Conservation (phyloP, 176 grass and related monocot species). For the Oryza glumipatula region DNA sequence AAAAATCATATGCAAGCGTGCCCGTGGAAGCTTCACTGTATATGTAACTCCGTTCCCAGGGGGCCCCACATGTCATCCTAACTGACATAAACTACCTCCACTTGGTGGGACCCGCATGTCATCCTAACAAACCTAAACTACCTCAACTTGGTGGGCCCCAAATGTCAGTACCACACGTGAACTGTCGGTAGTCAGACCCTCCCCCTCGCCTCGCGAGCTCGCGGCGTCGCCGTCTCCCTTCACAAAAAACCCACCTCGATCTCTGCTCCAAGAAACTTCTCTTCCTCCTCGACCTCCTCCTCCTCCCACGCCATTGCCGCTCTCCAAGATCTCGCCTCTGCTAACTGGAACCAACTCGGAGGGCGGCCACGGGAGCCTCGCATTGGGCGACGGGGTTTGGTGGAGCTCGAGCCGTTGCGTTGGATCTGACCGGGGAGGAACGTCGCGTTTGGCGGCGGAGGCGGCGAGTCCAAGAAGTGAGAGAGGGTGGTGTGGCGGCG, state of each 20-base stretch:
- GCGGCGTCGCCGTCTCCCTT: slow-evolving; percentile 12
- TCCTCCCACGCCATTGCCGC: slow-evolving; percentile 35
- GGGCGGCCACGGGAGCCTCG: not conserved
- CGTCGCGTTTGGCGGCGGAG: not conserved
- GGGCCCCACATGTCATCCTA: not conserved
- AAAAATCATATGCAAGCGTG: not conserved
- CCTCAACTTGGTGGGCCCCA: not conserved
- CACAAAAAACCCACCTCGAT: slow-evolving; percentile 59
- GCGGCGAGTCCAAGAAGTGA: slow-evolving; percentile 1
- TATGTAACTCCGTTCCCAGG: not conserved
- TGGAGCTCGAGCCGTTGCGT: not conserved
- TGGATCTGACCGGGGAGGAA: slow-evolving; percentile 43
- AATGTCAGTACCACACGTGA: not conserved
- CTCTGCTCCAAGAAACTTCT: slow-evolving; percentile 53
- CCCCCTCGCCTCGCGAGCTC: not conserved
- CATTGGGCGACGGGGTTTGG: slow-evolving; percentile 14
- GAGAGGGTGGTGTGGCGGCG: not conserved
- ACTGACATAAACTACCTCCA: not conserved
- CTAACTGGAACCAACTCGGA: not conserved
- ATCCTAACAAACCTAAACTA: not conserved
- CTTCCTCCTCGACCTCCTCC: slow-evolving; percentile 25
- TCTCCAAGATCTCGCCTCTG: slow-evolving; percentile 39
- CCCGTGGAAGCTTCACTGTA: slow-evolving; percentile 38
- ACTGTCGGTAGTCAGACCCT: slow-evolving; percentile 41
- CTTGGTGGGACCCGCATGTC: slow-evolving; percentile 15